These are phyloP conservation scores for Aspergillus caelatus DNA, from an alignment of 2,329 filamentous ascomycete genomes.

Conservation along the genomic window DNA sequence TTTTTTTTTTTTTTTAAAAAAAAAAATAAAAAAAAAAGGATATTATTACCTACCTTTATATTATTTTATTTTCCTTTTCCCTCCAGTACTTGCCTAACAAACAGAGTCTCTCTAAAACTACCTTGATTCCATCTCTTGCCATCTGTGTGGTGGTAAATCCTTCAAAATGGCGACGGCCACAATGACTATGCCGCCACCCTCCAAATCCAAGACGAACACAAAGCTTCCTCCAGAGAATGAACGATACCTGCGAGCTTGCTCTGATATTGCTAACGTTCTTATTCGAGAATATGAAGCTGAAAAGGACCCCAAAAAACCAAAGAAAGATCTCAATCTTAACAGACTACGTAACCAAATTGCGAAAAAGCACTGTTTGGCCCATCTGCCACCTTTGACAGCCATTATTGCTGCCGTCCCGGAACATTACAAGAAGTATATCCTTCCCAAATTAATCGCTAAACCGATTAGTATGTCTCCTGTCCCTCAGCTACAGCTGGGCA, in stretches of 20 bases:
- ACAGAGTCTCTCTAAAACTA: not conserved
- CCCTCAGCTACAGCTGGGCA: not conserved
- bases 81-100: not conserved
- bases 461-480: slow-evolving; percentile 70
- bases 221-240: slow-evolving; percentile 91
- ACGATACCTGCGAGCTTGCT: slow-evolving; percentile 89
- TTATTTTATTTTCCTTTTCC: not conserved
- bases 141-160: not conserved
- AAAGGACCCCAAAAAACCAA: slow-evolving; percentile 70
- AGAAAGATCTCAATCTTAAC: slow-evolving; percentile 92
- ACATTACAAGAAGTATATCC: slow-evolving; percentile 98
- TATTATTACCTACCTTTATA: not conserved
- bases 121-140: not conserved
- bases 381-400: slow-evolving; percentile 87
- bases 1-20: not conserved
- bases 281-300: slow-evolving; percentile 91
- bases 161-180: slow-evolving; percentile 64
- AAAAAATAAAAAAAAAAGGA: not conserved
- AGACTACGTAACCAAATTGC: slow-evolving; percentile 80
- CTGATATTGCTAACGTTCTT: slow-evolving; percentile 89
- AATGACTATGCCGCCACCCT: slow-evolving; percentile 59
- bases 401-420: slow-evolving; percentile 99
- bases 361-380: slow-evolving; percentile 88
- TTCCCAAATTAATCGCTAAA: slow-evolving; percentile 95
- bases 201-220: slow-evolving; percentile 66